A percentile compares a stretch with the other conserved stretches of the same genome.
phyloP scores from a whole-genome alignment of 257 asterid genomes.

The Lycium barbarum region DNA sequence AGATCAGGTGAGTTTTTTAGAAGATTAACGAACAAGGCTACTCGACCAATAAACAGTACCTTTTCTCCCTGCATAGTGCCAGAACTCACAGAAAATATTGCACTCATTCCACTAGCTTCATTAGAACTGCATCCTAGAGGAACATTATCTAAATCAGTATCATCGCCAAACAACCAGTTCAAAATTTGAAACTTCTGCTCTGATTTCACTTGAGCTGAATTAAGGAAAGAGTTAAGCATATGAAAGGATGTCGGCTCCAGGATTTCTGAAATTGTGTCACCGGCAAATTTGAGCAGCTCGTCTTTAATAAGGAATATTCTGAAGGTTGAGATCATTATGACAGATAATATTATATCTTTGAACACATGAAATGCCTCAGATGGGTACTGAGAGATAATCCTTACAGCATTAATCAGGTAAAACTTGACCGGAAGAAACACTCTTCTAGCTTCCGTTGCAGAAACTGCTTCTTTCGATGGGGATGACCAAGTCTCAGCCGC shows the following conservation, averaged over 20 bases:
- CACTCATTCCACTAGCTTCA: conserved; percentile 42
- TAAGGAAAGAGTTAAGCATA: conserved; percentile 76
- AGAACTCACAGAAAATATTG: conserved; percentile 50
- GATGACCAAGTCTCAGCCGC: conserved; percentile 84
- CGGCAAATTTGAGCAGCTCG: conserved; percentile 63
- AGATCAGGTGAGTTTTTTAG: conserved; percentile 69
- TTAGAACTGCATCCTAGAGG: conserved; percentile 19
- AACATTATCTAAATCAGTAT: conserved; percentile 38
- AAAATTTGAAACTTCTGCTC: conserved; percentile 70
- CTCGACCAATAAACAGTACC: conserved; percentile 62
- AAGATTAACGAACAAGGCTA: conserved; percentile 66
- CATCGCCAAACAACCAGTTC: conserved; percentile 73
- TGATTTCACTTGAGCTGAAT: conserved; percentile 69
- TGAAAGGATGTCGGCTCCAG: conserved; percentile 89
- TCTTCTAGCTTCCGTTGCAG: conserved; percentile 85
- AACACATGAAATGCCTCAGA: conserved; percentile 65
- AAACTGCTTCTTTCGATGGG: conserved; percentile 52
- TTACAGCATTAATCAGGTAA: conserved; percentile 88
- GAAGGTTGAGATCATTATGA: conserved; percentile 69
- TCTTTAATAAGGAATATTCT: conserved; percentile 67
- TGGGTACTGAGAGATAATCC: conserved; percentile 88
- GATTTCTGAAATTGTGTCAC: conserved; percentile 72
- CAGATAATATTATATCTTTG: conserved; percentile 74
- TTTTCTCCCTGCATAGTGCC: conserved; percentile 55
- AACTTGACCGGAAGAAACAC: conserved; percentile 89